phyloP scores from a whole-genome alignment of 2,329 filamentous ascomycete genomes.

The Neopestalotiopsis rosae region DNA sequence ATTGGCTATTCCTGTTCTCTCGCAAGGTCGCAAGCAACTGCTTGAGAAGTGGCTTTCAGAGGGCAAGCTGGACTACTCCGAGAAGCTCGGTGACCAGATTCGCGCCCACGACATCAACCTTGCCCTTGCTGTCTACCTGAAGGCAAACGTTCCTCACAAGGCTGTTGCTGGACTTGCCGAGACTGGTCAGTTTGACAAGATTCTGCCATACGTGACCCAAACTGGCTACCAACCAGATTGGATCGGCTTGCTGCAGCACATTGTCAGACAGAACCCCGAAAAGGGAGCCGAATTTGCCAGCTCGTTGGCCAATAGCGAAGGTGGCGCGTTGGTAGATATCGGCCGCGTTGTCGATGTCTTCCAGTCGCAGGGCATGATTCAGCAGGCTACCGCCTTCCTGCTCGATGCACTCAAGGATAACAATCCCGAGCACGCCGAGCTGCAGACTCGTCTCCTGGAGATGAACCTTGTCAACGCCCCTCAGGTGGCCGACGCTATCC shows the following conservation, averaged over 20 bases:
- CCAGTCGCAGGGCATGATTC: constrained; percentile 96
- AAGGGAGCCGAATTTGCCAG: constrained; percentile 95
- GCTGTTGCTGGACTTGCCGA: constrained; percentile 95
- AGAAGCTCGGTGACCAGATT: constrained; percentile 94
- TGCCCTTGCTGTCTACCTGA: constrained; percentile 86
- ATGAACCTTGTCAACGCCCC: constrained; percentile 98
- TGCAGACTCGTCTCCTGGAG: constrained; percentile 94
- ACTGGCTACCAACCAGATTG: constrained; percentile 94
- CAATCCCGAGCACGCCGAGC: constrained; percentile 86
- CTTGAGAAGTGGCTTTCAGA: constrained; percentile 98
- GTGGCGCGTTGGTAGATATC: constrained; percentile 86
- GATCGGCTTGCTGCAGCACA: constrained; percentile 88
- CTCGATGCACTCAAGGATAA: constrained; percentile 96
- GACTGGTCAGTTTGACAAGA: constrained; percentile 95
- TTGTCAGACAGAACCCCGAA: constrained; percentile 88
- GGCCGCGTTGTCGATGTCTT: constrained; percentile 97
- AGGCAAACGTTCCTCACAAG: constrained; percentile 90
- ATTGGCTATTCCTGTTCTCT: constrained; percentile 87
- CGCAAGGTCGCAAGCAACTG: constrained; percentile 92
- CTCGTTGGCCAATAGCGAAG: constrained; percentile 87
- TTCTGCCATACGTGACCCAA: constrained; percentile 86
- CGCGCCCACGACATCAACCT: constrained; percentile 87
- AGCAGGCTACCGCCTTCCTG: constrained; percentile 97
- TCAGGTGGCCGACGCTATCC: constrained; percentile 95
- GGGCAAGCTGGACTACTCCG: constrained; percentile 93